Base-by-base conservation (phyloP, 2,329 filamentous ascomycete genomes). In the Exophiala mesophila region DNA sequence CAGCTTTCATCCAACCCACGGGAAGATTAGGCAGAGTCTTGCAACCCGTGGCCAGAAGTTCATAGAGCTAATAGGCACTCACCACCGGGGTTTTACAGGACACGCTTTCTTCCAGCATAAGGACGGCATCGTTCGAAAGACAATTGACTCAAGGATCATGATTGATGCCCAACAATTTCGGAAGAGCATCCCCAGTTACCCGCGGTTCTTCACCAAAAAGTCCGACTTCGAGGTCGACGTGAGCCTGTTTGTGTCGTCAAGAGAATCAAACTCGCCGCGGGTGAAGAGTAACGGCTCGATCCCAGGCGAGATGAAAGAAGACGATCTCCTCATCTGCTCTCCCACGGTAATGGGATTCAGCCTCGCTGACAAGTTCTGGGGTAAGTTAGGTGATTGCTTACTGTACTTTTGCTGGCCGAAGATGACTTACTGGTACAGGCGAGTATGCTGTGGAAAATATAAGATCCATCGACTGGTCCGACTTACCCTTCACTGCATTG, bases 81-180 rank as follows among this genome's bases (percentile, higher is more conserved):
- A 28, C 24, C 24, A 28, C n/a, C 24, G n/a, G n/a, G n/a, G n/a
- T n/a, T n/a, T n/a, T n/a, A n/a, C n/a, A n/a, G n/a, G n/a, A n/a
- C n/a, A n/a, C 23, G 57, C 55, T 29, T 66, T 65, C 45, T 54
- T 59, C 38, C 58, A 62, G 34, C 46, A 58, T 9, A 57, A 60
- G 42, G 51, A 44, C 17, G 38, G 45, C 12, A 36, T 42, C 30
- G 21, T 57, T 15, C 36, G 45, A 38, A 42, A 49, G 19, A 45
- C 34, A 38, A 38, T 61, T 36, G 35, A 56, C 26, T 53, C 55
- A 39, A 48, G 50, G 45, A 51, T 62, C 37, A 57, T 62, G 36
- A 39, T 61, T 18, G 50, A 61, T 52, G 45, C 55, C n/a, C 42
- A 43, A 32, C 53, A 47, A 36, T 61, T 60, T 48, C 42, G 43